These are phyloP conservation scores for Candida palmyrensis DNA, from an alignment of 805 yeast species.

Conservation along the genomic window DNA sequence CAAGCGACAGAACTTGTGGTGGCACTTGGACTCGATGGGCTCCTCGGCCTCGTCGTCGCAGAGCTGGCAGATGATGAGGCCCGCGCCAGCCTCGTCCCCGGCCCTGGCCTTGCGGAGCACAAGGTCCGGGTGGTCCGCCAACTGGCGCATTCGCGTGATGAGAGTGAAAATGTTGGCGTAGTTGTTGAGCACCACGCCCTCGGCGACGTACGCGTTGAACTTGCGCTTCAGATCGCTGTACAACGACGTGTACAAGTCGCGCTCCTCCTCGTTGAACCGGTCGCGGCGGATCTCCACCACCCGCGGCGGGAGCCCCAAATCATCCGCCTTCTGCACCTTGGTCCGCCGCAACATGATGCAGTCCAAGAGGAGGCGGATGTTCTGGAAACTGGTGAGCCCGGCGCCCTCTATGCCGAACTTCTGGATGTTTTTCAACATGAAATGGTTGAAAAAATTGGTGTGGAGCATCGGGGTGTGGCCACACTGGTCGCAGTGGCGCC, in stretches of 20 bases:
- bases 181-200: slow-evolving; percentile 93
- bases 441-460: slow-evolving; percentile 91
- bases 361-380: slow-evolving; percentile 67
- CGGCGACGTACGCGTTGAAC: slow-evolving; percentile 89
- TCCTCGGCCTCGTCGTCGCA: slow-evolving; percentile 99
- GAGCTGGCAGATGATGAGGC: slow-evolving; percentile 73
- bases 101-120: slow-evolving; percentile 67
- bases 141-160: slow-evolving; percentile 94
- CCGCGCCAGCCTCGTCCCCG: slow-evolving; percentile 37
- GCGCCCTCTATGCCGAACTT: slow-evolving; percentile 77
- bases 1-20: slow-evolving; percentile 87
- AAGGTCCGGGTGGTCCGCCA: slow-evolving; percentile 97
- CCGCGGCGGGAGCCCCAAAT: slow-evolving; percentile 94
- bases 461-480: slow-evolving; percentile 94
- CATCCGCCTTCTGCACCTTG: slow-evolving; percentile 94
- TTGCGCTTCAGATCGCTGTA: slow-evolving; percentile 83
- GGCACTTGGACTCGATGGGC: slow-evolving; percentile 91
- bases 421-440: slow-evolving; percentile 91
- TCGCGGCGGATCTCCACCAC: slow-evolving; percentile 86
- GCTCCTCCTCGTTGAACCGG: slow-evolving; percentile 89
- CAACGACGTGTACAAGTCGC: slow-evolving; percentile 82
- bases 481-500: slow-evolving; percentile 80
- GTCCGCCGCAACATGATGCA: slow-evolving; percentile 93
- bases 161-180: slow-evolving; percentile 96
- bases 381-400: slow-evolving; percentile 71